A percentile compares a stretch with the other conserved stretches of the same genome.
phyloP scores from a whole-genome alignment of 495 filamentous ascomycete species.

The Melanomma pulvis-pyrius region DNA sequence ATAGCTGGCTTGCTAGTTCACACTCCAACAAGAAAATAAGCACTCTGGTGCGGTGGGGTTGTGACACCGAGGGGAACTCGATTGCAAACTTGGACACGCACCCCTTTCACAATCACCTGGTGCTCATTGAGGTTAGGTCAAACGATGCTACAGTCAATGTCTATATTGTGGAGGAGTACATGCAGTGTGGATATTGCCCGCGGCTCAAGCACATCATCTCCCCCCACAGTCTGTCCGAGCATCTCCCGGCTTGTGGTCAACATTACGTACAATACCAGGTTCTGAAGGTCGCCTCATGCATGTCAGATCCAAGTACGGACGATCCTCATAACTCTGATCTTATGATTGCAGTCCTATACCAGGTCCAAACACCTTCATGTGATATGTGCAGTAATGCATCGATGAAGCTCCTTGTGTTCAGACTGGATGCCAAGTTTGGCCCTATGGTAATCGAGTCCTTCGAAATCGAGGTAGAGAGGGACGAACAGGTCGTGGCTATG shows the following conservation, averaged over 20 bases:
- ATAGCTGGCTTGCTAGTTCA: background rate
- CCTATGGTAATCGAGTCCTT: constrained; percentile 16
- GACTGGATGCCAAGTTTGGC: constrained; percentile 16
- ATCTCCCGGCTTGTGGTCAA: background rate
- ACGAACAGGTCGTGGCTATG: constrained; percentile 7
- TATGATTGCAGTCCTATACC: constrained; percentile 21
- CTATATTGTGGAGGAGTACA: background rate
- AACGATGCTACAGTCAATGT: constrained; percentile 11
- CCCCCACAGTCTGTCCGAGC: constrained; percentile 2
- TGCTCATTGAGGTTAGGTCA: constrained; percentile 15
- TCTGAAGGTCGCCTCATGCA: constrained; percentile 13
- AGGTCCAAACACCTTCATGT: background rate
- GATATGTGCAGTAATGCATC: background rate
- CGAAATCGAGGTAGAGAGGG: background rate
- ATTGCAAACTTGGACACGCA: background rate
- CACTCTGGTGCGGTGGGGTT: background rate
- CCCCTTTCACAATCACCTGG: background rate
- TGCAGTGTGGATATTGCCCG: background rate
- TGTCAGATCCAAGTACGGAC: background rate
- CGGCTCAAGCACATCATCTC: constrained; percentile 17
- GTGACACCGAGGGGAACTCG: background rate
- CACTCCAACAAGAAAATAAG: constrained; percentile 16
- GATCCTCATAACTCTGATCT: background rate
- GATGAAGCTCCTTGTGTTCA: constrained; percentile 10
- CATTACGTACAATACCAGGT: background rate